Conservation (phyloP, 2,329 filamentous ascomycete species). For the Colletotrichum eleusines region DNA sequence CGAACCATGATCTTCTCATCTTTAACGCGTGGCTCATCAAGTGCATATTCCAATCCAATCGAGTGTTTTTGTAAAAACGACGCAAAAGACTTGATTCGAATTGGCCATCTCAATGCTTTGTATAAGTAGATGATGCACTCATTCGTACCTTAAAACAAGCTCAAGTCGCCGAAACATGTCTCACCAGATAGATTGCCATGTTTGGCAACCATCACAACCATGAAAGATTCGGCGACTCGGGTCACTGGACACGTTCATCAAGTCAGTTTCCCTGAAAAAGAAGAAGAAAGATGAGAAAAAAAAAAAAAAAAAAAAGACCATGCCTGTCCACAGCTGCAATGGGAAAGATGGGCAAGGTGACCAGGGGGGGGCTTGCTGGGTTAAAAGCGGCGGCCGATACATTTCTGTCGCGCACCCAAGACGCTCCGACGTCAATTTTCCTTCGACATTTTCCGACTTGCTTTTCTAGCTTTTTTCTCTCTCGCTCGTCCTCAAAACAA, state of each 20-base stretch:
- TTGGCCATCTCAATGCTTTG: background rate
- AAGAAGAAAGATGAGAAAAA: no score
- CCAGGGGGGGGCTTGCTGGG: no score
- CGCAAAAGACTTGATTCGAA: no score
- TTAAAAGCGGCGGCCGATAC: slow-evolving; percentile 35
- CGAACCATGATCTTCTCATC: no score
- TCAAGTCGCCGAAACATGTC: background rate
- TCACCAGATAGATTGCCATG: background rate
- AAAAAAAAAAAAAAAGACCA: background rate
- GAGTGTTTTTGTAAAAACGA: background rate
- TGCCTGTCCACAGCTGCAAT: background rate
- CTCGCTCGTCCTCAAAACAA: background rate
- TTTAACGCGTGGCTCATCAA: no score
- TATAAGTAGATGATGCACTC: no score
- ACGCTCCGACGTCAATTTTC: slow-evolving; percentile 33
- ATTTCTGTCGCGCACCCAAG: slow-evolving; percentile 20
- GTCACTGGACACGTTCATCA: background rate
- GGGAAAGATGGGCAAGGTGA: background rate
- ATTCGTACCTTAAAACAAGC: no score
- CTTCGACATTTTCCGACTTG: slow-evolving; percentile 20
- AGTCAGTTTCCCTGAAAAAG: background rate
- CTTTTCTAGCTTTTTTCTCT: background rate
- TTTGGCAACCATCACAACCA: background rate
- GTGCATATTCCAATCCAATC: no score
- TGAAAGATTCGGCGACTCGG: background rate